Conservation (phyloP, 352 stramenopile genomes). For the Pythium brassicae region DNA sequence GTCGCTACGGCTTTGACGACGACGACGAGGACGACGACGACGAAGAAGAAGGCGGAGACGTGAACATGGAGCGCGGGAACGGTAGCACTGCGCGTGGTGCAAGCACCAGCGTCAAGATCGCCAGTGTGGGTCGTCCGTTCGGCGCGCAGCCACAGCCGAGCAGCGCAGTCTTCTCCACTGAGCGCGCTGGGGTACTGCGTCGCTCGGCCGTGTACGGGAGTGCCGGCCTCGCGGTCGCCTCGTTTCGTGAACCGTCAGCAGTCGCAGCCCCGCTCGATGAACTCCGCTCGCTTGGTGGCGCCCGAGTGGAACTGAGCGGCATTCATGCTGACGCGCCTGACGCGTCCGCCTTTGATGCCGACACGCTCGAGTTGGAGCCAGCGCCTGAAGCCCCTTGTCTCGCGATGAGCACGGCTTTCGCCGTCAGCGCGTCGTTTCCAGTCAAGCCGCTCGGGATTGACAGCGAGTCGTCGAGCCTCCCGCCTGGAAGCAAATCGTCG, state of each 20-base stretch:
- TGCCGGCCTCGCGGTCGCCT: conserved; percentile 22
- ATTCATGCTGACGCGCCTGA: neutral
- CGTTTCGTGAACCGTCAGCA: conserved; percentile 18
- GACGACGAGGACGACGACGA: conserved; percentile 67
- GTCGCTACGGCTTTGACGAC: conserved; percentile 74
- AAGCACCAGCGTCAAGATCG: conserved; percentile 19
- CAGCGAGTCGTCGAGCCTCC: conserved; percentile 19
- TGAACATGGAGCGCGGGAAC: conserved; percentile 25
- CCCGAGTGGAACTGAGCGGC: neutral
- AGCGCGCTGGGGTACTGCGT: conserved; percentile 35
- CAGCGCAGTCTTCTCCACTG: conserved; percentile 20
- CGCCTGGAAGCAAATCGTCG: conserved; percentile 37
- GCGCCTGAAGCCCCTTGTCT: conserved; percentile 3
- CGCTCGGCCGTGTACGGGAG: conserved; percentile 39
- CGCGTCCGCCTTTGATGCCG: conserved; percentile 13
- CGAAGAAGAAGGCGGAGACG: conserved; percentile 23
- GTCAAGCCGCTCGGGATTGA: conserved; percentile 39
- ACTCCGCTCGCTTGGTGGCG: no score
- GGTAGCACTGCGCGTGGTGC: conserved; percentile 16
- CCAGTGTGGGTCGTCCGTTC: conserved; percentile 17
- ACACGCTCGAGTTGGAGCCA: conserved; percentile 16
- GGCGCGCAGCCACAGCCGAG: conserved; percentile 5
- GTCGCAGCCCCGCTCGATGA: neutral
- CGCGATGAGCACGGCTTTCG: conserved; percentile 34
- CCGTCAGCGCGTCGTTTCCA: conserved; percentile 20